These are phyloP conservation scores for Eutreptiella sp. DNA, from an alignment of 208 protist species.

Conservation along the genomic window DNA sequence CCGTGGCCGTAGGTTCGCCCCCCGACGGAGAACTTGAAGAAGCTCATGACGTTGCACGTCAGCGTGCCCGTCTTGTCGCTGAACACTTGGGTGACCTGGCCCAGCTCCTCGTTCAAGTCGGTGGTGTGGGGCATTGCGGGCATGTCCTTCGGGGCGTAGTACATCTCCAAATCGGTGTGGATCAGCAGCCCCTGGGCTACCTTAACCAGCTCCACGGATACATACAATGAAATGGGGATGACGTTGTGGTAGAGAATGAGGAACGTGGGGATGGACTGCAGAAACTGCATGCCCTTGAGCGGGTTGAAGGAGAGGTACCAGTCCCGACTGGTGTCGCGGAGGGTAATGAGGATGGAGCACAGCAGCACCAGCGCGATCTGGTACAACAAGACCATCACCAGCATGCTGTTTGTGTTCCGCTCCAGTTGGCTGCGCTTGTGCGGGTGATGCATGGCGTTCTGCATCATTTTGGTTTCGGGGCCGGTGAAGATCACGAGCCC, in stretches of 20 bases:
- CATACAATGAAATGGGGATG: slow-evolving; percentile 72
- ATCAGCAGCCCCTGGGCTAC: slow-evolving; percentile 45
- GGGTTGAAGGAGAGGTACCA: slow-evolving; percentile 35
- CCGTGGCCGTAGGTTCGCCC: slow-evolving; percentile 10
- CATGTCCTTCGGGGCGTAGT: slow-evolving; percentile 8
- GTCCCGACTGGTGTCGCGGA: slow-evolving; percentile 31
- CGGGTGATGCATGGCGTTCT: slow-evolving; percentile 17
- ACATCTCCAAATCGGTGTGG: slow-evolving; percentile 52
- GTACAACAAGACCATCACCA: slow-evolving; percentile 57
- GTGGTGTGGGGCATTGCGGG: slow-evolving; percentile 17
- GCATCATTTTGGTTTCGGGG: slow-evolving; percentile 42
- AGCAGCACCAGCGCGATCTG: slow-evolving; percentile 60
- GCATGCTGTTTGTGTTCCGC: slow-evolving; percentile 62
- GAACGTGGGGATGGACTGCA: slow-evolving; percentile 49
- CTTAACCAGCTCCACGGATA: slow-evolving; percentile 60
- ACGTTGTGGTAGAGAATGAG: slow-evolving; percentile 56
- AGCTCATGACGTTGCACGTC: slow-evolving; percentile 67
- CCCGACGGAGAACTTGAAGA: slow-evolving; percentile 21
- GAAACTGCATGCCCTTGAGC: slow-evolving; percentile 39
- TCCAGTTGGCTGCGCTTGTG: slow-evolving; percentile 70
- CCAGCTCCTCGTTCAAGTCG: slow-evolving; percentile 44
- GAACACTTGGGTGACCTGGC: slow-evolving; percentile 70
- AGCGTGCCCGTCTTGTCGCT: slow-evolving; percentile 78
- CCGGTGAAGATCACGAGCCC: not conserved
- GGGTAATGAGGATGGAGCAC: slow-evolving; percentile 38